phyloP scores from a whole-genome alignment of 2,329 filamentous ascomycete species.

The Volutella citrinella region DNA sequence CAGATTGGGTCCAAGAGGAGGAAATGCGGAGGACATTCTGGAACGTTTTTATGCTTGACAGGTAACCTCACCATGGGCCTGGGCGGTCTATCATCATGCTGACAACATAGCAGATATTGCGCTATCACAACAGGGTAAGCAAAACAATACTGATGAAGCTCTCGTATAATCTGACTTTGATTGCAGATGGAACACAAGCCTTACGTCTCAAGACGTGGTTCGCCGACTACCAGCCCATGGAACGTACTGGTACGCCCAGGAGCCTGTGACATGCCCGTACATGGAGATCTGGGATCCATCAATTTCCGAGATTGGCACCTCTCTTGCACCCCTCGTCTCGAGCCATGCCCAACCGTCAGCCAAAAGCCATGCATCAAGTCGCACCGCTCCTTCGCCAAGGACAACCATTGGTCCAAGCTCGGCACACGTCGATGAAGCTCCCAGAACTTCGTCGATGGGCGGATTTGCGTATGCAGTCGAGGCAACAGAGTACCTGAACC shows the following conservation, averaged over 20 bases:
- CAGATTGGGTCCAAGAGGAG: slow-evolving; percentile 2
- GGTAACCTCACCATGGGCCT: no score
- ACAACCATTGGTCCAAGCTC: no score
- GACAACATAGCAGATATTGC: no score
- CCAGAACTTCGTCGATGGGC: slow-evolving; percentile 1
- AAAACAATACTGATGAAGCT: no score
- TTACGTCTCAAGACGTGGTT: neutral
- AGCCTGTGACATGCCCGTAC: slow-evolving; percentile 2
- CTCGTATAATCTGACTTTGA: no score
- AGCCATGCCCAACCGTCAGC: no score
- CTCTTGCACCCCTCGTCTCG: no score
- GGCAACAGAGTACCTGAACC: slow-evolving; percentile 4
- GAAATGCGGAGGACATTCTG: slow-evolving; percentile 2
- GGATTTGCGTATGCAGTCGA: slow-evolving; percentile 3
- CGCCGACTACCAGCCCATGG: slow-evolving; percentile 1
- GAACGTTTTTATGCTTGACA: slow-evolving; percentile 2
- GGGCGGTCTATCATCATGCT: no score
- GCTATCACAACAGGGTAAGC: no score
- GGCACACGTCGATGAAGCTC: no score
- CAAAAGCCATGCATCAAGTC: no score
- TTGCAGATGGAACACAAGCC: neutral
- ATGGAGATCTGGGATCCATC: neutral
- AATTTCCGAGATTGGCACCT: neutral
- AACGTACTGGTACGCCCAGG: slow-evolving; percentile 2
- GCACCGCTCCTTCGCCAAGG: no score